phyloP scores from a whole-genome alignment of 75 land plant genomes.

The Pinus tabuliformis region DNA sequence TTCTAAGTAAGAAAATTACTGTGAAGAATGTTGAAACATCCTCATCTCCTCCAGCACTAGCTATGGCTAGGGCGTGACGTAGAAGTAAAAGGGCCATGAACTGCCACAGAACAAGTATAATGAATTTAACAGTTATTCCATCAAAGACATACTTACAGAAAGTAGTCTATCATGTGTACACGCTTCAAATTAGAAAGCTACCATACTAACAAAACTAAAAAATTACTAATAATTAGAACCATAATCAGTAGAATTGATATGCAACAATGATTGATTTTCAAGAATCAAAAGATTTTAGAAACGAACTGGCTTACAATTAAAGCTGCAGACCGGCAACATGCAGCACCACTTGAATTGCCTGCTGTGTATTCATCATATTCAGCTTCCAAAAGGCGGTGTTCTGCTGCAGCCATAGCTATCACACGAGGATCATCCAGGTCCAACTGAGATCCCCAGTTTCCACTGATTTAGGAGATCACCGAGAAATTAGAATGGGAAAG shows the following conservation, averaged over 20 bases:
- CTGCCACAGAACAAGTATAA: conserved; percentile 5
- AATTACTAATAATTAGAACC: background rate
- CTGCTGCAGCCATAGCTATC: conserved; percentile 77
- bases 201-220: background rate
- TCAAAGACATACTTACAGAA: background rate
- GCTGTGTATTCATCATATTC: conserved; percentile 86
- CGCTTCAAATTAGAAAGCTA: background rate
- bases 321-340: conserved; percentile 82
- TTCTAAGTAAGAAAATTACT: conserved; percentile 12
- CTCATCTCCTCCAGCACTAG: conserved; percentile 16
- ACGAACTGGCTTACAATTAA: conserved; percentile 53
- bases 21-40: conserved; percentile 39
- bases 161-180: background rate
- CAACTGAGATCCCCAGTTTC: conserved; percentile 41
- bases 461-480: conserved; percentile 3
- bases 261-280: too few species aligned
- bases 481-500: background rate
- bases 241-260: too few species aligned
- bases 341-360: conserved; percentile 75
- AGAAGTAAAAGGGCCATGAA: conserved; percentile 19
- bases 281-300: too few species aligned
- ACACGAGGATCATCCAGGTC: conserved; percentile 67
- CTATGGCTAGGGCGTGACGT: conserved; percentile 16
- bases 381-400: conserved; percentile 70
- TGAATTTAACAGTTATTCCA: too few species aligned